phyloP scores from a whole-genome alignment of 2,329 filamentous ascomycete genomes.

The Arthroderma sp. region DNA sequence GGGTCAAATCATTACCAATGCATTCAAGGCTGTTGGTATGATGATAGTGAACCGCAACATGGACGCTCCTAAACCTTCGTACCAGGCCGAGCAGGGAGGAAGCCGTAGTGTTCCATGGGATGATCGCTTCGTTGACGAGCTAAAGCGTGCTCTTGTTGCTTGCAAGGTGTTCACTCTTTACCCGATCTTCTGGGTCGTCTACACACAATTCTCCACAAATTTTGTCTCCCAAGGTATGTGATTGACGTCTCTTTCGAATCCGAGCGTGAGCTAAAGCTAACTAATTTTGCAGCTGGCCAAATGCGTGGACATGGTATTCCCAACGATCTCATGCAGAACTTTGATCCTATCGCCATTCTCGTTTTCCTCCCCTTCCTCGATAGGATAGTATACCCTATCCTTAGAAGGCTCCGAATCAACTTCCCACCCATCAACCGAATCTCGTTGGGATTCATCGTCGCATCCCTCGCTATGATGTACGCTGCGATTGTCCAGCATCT shows the following conservation, averaged over 20 bases:
- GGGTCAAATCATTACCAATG: constrained; percentile 52
- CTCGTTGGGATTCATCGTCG: constrained; percentile 54
- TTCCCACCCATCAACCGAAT: constrained; percentile 70
- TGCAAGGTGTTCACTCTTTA: constrained; percentile 62
- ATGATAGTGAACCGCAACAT: constrained; percentile 38
- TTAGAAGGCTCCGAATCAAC: constrained; percentile 48
- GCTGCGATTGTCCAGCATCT: constrained; percentile 44
- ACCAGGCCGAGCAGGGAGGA: constrained; percentile 41
- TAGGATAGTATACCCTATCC: constrained; percentile 52
- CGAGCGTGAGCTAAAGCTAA: neutral
- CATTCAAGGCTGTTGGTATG: constrained; percentile 50
- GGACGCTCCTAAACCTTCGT: constrained; percentile 54
- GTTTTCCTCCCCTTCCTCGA: constrained; percentile 64
- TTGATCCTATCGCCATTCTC: constrained; percentile 62
- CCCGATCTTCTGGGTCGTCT: constrained; percentile 56
- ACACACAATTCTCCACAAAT: constrained; percentile 55
- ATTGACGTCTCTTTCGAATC: constrained; percentile 3
- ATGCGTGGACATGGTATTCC: constrained; percentile 57
- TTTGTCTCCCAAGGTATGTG: constrained; percentile 47
- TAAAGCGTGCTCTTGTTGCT: constrained; percentile 52
- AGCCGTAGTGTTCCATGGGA: constrained; percentile 44
- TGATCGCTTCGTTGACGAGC: constrained; percentile 57
- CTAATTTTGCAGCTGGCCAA: constrained; percentile 27
- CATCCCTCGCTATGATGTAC: constrained; percentile 48
- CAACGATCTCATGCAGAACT: constrained; percentile 64